A percentile compares a stretch with the other conserved stretches of the same genome.
phyloP scores from a whole-genome alignment of 495 filamentous ascomycete species.

The Hypoxylon rickii region DNA sequence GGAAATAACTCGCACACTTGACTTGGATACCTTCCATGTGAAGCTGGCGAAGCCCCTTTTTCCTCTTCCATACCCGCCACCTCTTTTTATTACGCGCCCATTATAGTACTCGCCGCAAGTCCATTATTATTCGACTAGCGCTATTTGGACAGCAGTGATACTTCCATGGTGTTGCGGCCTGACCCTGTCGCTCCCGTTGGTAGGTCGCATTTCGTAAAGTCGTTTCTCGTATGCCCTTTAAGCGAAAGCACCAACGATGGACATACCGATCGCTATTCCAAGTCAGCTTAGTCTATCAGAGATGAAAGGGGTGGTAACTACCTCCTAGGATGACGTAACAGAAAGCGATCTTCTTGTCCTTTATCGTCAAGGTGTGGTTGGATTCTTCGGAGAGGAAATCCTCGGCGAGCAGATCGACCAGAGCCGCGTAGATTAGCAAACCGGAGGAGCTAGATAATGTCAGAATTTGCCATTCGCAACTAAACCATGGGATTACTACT shows the following conservation, averaged over 20 bases:
- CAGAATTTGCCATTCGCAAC: too few species aligned
- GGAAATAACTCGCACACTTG: constrained; percentile 19
- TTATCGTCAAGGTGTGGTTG: constrained; percentile 46
- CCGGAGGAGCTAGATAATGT: constrained; percentile 64
- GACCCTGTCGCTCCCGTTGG: not conserved
- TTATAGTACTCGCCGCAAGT: not conserved
- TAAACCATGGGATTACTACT: too few species aligned
- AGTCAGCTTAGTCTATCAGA: constrained; percentile 21
- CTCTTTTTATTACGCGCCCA: constrained; percentile 13
- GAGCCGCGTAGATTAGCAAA: constrained; percentile 63
- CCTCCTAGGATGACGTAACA: constrained; percentile 48
- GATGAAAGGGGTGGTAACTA: constrained; percentile 19
- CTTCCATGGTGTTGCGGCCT: constrained; percentile 11
- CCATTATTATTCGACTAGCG: constrained; percentile 6
- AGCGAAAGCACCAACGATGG: constrained; percentile 63
- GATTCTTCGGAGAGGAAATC: constrained; percentile 67
- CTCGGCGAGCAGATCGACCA: constrained; percentile 66
- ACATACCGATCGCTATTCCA: constrained; percentile 55
- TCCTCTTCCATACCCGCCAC: constrained; percentile 5
- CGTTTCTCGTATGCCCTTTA: constrained; percentile 24
- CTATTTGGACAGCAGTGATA: constrained; percentile 1
- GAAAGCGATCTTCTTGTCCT: constrained; percentile 49
- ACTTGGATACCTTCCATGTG: constrained; percentile 16
- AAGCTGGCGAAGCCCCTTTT: constrained; percentile 5
- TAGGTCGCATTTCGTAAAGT: constrained; percentile 8